Base-by-base conservation (phyloP, 2,329 filamentous ascomycete species). In the Penicillium sp. region DNA sequence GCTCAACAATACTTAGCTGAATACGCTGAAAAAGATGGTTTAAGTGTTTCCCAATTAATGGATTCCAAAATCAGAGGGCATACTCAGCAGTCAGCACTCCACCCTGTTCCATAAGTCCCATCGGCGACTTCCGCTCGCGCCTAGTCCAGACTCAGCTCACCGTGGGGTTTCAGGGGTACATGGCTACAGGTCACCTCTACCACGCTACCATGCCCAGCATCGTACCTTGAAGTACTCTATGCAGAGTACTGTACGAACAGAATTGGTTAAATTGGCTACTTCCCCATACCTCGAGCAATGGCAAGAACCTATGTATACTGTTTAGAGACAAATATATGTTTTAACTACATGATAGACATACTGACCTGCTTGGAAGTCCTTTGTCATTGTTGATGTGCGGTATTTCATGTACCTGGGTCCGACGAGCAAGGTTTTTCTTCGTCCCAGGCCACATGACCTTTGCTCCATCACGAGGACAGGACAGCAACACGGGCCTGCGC, bases 61-160 rank as follows among this genome's bases (percentile, higher is more conserved):
- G n/a, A n/a, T n/a, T n/a, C n/a, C n/a, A n/a, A n/a, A n/a, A n/a
- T n/a, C 22, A 22, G 6, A 31, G 13, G 27, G 43, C 43, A 46
- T 31, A 10, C 43, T n/a, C 18, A 41, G 19, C 18, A 13, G 11
- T n/a, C 18, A 41, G 19, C 18, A 13, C 18, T 11, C 36, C 50
- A 41, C 24, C 24, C 36, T 27, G 35, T 9, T 6, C 31, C 7
- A 10, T 9, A 31, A 31, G 31, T 36, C 11, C 18, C 24, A 35
- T 46, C 57, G 37, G 58, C 33, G 54, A 33, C 51, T 49, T 60
- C 61, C 59, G 58, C 62, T 31, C 54, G 13, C 10, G 43, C 35
- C 43, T 55, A 55, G 52, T 54, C 43, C 60, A 60, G 41, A 31
- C 61, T 61, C 56, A 55, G 61, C 44, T 65, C 63, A 63, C 61